Base-by-base conservation (phyloP, 495 filamentous ascomycete species). In the Neurospora sp. region DNA sequence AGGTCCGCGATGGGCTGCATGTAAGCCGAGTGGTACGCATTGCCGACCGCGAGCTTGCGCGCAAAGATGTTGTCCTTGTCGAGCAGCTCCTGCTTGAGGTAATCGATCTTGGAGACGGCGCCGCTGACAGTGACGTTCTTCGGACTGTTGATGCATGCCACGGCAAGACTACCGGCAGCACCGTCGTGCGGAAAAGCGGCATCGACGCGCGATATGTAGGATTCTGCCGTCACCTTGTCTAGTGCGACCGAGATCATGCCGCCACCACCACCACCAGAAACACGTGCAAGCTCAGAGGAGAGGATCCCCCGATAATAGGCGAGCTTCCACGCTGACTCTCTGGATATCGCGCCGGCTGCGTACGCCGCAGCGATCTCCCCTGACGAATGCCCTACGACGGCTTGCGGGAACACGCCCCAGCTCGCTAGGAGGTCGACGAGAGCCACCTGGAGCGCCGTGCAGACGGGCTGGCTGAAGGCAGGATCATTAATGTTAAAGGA, bases 351-450 rank as follows among this genome's bases (percentile, higher is more conserved):
- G 5, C 84, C 84, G 7, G 78, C 76, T 9, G 83, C 80, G 71
- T 84, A 86, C 1, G 85, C 84, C 2, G 85, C 86, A 20, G 81
- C 84, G 61, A 90, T 89, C 74, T 91, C 89, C 27, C 89, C 89
- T 75, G 84, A 88, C 10, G 88, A 90, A 73, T 91, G 88, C 0
- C 89, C 89, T 8, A 88, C 81, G 0, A 88, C 87, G 35, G 83
- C 76, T 16, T 73, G 73, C 0, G 88, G 59, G 2, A 84, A 4
- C 16, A 90, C 81, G 27, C 81, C 81, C 82, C 85, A 87, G 41
- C 80, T 81, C 12, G 72, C 72, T 3, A 90, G 77, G 6, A 91
- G 75, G 35, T 88, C 84, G 0, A 89, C 87, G 9, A 91, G 74
- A 6, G 84, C 85, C 31, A 88, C 78, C 72, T 88, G 85, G 7